Percentiles rank a stretch among this genome's conserved stretches.
These are phyloP conservation scores for Blastomyces emzantsi DNA, from an alignment of 2,329 filamentous ascomycete species.

Conservation along the genomic window DNA sequence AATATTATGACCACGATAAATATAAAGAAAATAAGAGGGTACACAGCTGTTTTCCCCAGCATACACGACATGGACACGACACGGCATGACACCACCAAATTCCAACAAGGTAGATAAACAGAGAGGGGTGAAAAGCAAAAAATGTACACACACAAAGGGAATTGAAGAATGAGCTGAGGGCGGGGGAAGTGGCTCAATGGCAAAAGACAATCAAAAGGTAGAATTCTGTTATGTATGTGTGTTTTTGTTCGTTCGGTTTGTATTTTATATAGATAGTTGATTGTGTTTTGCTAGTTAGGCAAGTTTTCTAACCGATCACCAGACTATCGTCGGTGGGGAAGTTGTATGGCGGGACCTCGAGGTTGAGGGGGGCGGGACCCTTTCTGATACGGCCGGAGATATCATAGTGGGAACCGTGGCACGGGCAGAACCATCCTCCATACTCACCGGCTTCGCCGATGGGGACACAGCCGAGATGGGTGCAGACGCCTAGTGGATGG, in stretches of 20 bases:
- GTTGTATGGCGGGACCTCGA: conserved; percentile 86
- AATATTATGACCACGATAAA: background rate
- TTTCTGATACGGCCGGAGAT: conserved; percentile 97
- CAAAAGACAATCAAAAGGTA: background rate
- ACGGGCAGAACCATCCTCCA: conserved; percentile 99
- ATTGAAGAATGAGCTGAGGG: background rate
- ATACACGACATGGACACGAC: conserved; percentile 2
- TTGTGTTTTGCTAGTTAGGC: background rate
- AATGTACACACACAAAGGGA: background rate
- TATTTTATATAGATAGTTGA: background rate
- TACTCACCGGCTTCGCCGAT: conserved; percentile 98
- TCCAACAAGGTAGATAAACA: background rate
- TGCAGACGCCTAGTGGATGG: conserved; percentile 73
- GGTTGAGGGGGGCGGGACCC: conserved; percentile 93
- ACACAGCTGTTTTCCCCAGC: background rate
- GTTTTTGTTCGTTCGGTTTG: background rate
- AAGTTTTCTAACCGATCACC: conserved; percentile 70
- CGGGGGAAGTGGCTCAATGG: background rate
- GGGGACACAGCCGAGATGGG: conserved; percentile 96
- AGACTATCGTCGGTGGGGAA: conserved; percentile 86
- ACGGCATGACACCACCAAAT: background rate
- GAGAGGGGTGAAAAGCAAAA: too few species aligned
- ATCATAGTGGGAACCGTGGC: conserved; percentile 99
- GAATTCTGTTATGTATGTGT: background rate
- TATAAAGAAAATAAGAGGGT: background rate